Evolutionary conservation across 495 filamentous ascomycete species (phyloP).

Genomic region (Tuber microsphaerosporum): DNA sequence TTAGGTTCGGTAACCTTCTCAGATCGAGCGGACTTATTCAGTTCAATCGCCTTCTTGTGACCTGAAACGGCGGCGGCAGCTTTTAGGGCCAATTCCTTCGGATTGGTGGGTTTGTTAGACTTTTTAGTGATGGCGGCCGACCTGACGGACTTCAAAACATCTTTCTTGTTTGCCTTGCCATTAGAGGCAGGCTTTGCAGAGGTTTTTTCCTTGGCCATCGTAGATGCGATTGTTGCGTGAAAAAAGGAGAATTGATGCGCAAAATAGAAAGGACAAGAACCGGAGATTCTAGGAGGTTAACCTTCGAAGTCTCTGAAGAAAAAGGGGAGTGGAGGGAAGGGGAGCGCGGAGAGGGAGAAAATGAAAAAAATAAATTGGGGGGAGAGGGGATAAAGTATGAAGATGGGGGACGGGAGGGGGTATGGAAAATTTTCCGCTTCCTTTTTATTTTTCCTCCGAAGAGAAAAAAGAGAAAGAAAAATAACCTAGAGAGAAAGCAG

Average conservation of each 20-base stretch:
- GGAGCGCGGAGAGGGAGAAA: conserved; percentile 27
- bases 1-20: conserved; percentile 45
- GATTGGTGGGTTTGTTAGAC: conserved; percentile 40
- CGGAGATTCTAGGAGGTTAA: conserved; percentile 32
- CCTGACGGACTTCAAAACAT: conserved; percentile 42
- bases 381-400: neutral
- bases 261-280: conserved; percentile 14
- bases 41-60: neutral
- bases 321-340: conserved; percentile 6
- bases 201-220: conserved; percentile 52
- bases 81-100: conserved; percentile 46
- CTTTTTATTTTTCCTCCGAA: neutral
- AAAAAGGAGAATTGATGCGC: conserved; percentile 9
- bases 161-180: conserved; percentile 43
- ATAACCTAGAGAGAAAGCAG: conserved; percentile 25
- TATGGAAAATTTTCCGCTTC: neutral
- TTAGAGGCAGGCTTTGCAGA: conserved; percentile 49
- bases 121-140: conserved; percentile 47
- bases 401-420: neutral
- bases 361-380: conserved; percentile 19
- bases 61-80: conserved; percentile 34
- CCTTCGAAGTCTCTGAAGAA: conserved; percentile 25
- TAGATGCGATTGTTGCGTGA: conserved; percentile 10
- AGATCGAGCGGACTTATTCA: conserved; percentile 40
- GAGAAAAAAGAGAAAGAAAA: conserved; percentile 8